Evolutionary conservation across 73 alveolate genomes (phyloP), one percentile per base, ranked within the genome.

Genomic region (Paramecium pentaurelia): DNA sequence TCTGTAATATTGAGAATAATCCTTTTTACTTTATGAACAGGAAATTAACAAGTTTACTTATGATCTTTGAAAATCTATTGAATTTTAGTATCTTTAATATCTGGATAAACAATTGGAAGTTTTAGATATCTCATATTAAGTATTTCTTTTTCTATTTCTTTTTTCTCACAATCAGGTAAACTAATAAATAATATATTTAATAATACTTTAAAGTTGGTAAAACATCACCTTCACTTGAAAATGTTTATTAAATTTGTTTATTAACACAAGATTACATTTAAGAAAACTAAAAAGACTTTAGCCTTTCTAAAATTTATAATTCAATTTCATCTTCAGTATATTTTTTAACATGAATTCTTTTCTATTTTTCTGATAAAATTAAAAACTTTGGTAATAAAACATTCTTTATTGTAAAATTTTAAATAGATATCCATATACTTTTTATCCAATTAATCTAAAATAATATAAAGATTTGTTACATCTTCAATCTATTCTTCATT

Each of bases 121-220:
- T 64, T 64, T 3, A 34, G 2, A 12, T 22, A 64, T 64, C 84
- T 22, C 84, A 64, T 64, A 14, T 64, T 32, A 6, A 64, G 2
- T 1, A 64, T 34, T 64, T 64, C 84, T 34, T 64, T 64, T 34
- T 64, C 84, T 28, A 64, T 25, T 28, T 64, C 51, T 7, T 64
- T 64, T 32, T 64, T 64, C 47, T 64, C 84, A 64, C 84, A 64
- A 64, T 64, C 84, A 14, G 84, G 84, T 12, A 64, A 34, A 64
- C 84, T 64, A 12, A 28, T 3, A 32, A 64, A 28, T 6, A 32
- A 2, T 8, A 6, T 12, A 28, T 64, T 12, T 28, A 28, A 32
- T 64, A 64, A 32, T 64, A 64, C 84, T 64, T 64, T 12, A 64
- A 28, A 11, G 42, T 28, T 2, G 84, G 84, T 32, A 64, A 64